Evolutionary conservation across 2,329 filamentous ascomycete genomes (phyloP).

Genomic region (Fusarium avenaceum): DNA sequence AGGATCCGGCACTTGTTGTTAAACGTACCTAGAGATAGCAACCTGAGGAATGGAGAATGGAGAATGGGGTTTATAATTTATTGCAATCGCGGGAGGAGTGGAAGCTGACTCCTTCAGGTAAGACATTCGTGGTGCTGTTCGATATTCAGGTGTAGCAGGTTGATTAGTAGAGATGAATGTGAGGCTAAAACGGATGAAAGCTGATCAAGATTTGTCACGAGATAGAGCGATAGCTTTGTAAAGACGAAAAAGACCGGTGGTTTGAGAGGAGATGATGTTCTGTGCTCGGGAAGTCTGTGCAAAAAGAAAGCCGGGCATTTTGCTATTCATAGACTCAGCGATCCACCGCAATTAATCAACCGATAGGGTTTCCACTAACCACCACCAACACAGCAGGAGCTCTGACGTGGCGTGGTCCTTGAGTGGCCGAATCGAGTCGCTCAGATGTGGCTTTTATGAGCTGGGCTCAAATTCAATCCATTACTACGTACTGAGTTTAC

Average conservation of each 20-base stretch:
- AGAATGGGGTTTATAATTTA: neutral
- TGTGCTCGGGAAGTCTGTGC: constrained; percentile 11
- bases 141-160: constrained; percentile 17
- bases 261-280: constrained; percentile 8
- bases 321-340: constrained; percentile 34
- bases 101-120: neutral
- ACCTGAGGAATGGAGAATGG: constrained; percentile 20
- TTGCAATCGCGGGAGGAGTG: constrained; percentile 4
- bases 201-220: constrained; percentile 23
- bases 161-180: constrained; percentile 8
- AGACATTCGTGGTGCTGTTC: constrained; percentile 25
- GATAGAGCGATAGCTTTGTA: constrained; percentile 13
- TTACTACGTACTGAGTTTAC: constrained; percentile 1
- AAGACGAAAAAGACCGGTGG: constrained; percentile 18
- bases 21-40: constrained; percentile 17
- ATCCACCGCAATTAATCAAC: constrained; percentile 27
- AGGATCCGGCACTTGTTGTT: constrained; percentile 42
- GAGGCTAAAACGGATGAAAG: constrained; percentile 19
- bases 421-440: constrained; percentile 5
- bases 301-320: constrained; percentile 15
- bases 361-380: neutral
- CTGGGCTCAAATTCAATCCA: neutral
- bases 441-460: constrained; percentile 20
- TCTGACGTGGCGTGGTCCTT: constrained; percentile 15
- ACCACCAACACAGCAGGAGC: neutral